Conservation (phyloP, 345 rosid species). For the Viola odorata region DNA sequence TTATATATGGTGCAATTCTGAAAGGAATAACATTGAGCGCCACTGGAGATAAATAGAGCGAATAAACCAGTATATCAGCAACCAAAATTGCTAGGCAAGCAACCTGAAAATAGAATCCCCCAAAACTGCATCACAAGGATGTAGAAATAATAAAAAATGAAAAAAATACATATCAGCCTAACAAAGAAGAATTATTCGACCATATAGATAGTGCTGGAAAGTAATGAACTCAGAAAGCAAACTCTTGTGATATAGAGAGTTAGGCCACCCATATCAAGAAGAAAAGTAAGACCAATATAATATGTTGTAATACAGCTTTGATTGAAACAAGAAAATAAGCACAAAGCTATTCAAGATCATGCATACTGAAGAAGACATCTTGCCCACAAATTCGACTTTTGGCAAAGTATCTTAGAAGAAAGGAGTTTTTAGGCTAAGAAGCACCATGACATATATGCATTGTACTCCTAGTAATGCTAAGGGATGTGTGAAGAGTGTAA, state of each 20-base stretch:
- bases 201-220: no score
- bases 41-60: constrained; percentile 68
- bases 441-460: no score
- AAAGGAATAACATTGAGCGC: constrained; percentile 63
- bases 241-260: not conserved
- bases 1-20: constrained; percentile 79
- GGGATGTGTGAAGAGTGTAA: no score
- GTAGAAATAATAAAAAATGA: not conserved
- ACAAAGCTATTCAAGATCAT: no score
- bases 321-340: not conserved
- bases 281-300: not conserved
- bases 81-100: constrained; percentile 52
- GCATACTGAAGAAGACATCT: no score
- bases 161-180: not conserved
- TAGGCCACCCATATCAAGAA: not conserved
- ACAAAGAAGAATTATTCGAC: not conserved
- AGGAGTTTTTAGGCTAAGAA: no score
- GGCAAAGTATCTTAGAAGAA: no score
- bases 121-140: constrained; percentile 4
- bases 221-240: no score
- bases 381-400: no score
- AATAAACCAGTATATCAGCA: constrained; percentile 68
- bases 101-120: constrained; percentile 53
- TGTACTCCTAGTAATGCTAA: no score
- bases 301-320: no score